Evolutionary conservation across 352 stramenopile species (phyloP).

Genomic region (Albugo candida): DNA sequence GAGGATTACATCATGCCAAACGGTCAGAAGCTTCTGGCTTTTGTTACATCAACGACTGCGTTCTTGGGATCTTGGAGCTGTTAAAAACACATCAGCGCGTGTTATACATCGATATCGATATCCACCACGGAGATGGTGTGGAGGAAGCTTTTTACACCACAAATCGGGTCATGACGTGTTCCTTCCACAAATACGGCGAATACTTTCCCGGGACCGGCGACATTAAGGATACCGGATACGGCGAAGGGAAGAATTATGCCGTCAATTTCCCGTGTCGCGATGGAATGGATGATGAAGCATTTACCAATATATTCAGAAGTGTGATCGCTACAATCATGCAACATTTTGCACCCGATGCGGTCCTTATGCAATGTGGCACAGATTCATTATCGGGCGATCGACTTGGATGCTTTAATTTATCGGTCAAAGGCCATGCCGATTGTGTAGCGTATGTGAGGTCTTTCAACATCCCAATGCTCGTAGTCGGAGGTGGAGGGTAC

Average conservation of each 20-base stretch:
- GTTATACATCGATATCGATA: conserved; percentile 99
- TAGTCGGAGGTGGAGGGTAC: conserved; percentile 95
- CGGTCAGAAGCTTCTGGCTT: conserved; percentile 97
- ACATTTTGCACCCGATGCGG: conserved; percentile 86
- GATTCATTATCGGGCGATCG: conserved; percentile 96
- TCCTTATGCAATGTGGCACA: conserved; percentile 96
- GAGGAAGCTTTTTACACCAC: conserved; percentile 99
- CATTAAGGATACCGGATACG: conserved; percentile 66
- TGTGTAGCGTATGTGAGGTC: conserved; percentile 92
- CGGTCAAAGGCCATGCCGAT: conserved; percentile 91
- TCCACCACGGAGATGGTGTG: conserved; percentile 98
- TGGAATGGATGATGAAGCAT: conserved; percentile 97
- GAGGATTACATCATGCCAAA: conserved; percentile 97
- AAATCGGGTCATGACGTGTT: conserved; percentile 95
- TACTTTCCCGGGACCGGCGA: conserved; percentile 96
- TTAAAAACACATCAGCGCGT: conserved; percentile 95
- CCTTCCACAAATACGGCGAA: conserved; percentile 99
- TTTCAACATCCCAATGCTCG: conserved; percentile 93
- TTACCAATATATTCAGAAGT: conserved; percentile 72
- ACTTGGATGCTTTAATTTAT: conserved; percentile 97
- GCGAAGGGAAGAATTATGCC: conserved; percentile 92
- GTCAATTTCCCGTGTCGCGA: conserved; percentile 98
- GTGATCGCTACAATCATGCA: conserved; percentile 97
- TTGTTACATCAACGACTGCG: conserved; percentile 99
- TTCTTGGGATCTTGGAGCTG: conserved; percentile 96